Evolutionary conservation across 257 asterid genomes (phyloP), one percentile per base, ranked within the genome.

Genomic region (Solanum piurae): DNA sequence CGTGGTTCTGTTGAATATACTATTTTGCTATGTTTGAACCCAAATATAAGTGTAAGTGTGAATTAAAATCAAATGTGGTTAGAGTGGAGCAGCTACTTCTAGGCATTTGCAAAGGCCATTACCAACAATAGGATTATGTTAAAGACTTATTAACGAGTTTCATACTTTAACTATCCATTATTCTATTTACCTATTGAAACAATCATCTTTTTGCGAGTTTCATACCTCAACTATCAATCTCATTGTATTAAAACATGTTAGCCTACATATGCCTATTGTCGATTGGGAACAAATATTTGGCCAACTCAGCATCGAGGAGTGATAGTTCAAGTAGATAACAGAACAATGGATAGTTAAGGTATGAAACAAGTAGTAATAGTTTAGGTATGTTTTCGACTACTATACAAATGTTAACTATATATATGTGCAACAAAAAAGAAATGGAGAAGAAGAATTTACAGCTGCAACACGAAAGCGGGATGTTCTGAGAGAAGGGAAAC

Each of bases 391-490:
- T 21, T 60, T 21, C 5, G 29, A 60, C 29, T 3, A 60, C 3
- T 29, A 13, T 33, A 55, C 34, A n/a, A 21, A 37, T 75, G 55
- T 11, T 29, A 66, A 66, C 36, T 3, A 21, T 3, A 21, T 58
- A 58, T 58, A 21, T 8, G 68, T 60, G 12, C 12, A 23, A 21
- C 25, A 23, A 23, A 60, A 49, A 86, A 14, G 37, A 42, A 82
- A 44, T 4, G 62, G 5, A 75, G 62, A 68, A 75, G 49, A 12
- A 84, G 29, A 42, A 84, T 94, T 95, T 20, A 94, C 94, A 87
- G 94, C 89, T 85, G 90, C 75, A 83, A 94, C 86, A 71, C 83
- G 92, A 87, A 92, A 90, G 82, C 94, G 91, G 1, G 89, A 83
- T 29, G 93, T 91, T 87, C 92, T 88, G 83, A 89, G 86, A 86